Evolutionary conservation across 2,329 filamentous ascomycete species (phyloP).

Genomic region (Metarhizium robertsii): DNA sequence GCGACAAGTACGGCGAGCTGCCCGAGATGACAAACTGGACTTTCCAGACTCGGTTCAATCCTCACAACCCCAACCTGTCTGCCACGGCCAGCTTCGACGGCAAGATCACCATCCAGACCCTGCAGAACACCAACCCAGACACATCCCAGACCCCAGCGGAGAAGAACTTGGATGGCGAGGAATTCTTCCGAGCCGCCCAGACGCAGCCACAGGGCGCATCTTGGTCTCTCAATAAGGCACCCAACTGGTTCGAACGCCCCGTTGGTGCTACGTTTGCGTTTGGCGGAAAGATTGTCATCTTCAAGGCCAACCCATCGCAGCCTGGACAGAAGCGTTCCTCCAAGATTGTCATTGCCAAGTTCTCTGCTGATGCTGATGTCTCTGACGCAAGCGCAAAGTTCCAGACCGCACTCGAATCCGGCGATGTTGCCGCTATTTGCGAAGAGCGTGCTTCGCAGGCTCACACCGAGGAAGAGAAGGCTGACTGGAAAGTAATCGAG

Average conservation of each 20-base stretch:
- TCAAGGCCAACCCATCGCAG: constrained; percentile 50
- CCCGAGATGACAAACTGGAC: constrained; percentile 99
- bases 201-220: constrained; percentile 83
- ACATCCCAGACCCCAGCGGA: constrained; percentile 58
- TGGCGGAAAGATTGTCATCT: constrained; percentile 79
- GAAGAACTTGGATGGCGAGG: constrained; percentile 73
- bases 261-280: constrained; percentile 88
- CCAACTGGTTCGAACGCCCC: constrained; percentile 83
- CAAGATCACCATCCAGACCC: constrained; percentile 85
- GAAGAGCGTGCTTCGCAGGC: constrained; percentile 67
- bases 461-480: constrained; percentile 81
- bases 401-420: constrained; percentile 69
- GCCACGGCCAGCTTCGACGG: constrained; percentile 97
- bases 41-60: constrained; percentile 90
- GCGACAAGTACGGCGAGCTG: constrained; percentile 81
- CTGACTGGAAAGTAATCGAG: constrained; percentile 91
- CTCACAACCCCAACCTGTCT: constrained; percentile 81
- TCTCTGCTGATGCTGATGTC: constrained; percentile 78
- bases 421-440: constrained; percentile 71
- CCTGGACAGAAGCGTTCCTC: constrained; percentile 60
- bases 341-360: constrained; percentile 75
- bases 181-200: constrained; percentile 93
- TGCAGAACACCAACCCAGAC: constrained; percentile 84
- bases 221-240: constrained; percentile 78
- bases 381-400: constrained; percentile 80